These are phyloP conservation scores for Stagonosporopsis rhizophila DNA, from an alignment of 2,329 filamentous ascomycete genomes.

Conservation along the genomic window DNA sequence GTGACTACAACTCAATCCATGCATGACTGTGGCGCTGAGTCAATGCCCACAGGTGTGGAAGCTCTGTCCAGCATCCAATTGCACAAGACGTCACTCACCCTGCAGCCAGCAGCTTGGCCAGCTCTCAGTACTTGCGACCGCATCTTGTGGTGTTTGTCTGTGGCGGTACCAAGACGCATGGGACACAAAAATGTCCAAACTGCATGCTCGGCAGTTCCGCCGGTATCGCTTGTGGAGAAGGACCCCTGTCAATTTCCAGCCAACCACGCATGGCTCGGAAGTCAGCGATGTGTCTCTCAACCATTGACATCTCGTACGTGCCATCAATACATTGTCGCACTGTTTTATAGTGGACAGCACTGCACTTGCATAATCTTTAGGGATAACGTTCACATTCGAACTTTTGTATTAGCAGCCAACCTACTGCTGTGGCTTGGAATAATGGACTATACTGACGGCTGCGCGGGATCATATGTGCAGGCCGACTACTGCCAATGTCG, in stretches of 20 bases:
- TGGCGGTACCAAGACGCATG: conserved; percentile 26
- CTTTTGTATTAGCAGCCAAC: background rate
- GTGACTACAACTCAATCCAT: background rate
- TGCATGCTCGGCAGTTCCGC: conserved; percentile 6
- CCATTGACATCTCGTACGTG: too few species aligned
- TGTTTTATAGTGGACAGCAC: background rate
- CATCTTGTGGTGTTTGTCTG: conserved; percentile 38
- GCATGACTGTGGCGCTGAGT: background rate
- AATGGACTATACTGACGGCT: background rate
- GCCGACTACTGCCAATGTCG: background rate
- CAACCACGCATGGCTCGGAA: conserved; percentile 33
- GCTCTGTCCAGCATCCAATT: conserved; percentile 1
- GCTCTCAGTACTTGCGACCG: conserved; percentile 44
- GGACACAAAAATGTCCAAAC: conserved; percentile 36
- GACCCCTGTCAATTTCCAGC: conserved; percentile 24
- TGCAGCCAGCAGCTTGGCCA: conserved; percentile 41
- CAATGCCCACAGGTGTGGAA: too few species aligned
- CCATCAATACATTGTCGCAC: background rate
- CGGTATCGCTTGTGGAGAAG: conserved; percentile 26
- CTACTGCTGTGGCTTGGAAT: background rate
- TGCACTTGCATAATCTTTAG: too few species aligned
- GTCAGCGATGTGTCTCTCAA: too few species aligned
- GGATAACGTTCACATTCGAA: background rate
- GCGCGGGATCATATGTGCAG: background rate
- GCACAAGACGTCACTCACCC: conserved; percentile 32